Conservation (phyloP, 1,139 yeast genomes). For the Blastobotrys elegans region DNA sequence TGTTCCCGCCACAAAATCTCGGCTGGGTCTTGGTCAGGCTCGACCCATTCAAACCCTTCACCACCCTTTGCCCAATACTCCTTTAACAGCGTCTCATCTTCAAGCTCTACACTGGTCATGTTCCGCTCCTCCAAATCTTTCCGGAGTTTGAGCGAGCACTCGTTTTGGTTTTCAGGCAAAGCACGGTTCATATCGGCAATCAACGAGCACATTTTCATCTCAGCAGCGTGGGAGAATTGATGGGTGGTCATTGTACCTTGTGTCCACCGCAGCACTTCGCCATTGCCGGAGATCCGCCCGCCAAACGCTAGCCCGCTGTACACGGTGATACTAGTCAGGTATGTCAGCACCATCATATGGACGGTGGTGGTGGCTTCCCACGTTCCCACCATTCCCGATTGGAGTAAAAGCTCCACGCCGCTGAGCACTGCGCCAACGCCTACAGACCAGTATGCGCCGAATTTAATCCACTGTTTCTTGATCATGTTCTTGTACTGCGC, state of each 20-base stretch:
- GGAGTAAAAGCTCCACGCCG: slow-evolving; percentile 32
- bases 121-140: slow-evolving; percentile 28
- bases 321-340: slow-evolving; percentile 53
- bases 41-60: slow-evolving; percentile 73
- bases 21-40: slow-evolving; percentile 78
- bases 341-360: slow-evolving; percentile 60
- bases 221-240: slow-evolving; percentile 65
- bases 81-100: slow-evolving; percentile 54
- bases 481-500: slow-evolving; percentile 22
- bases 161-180: slow-evolving; percentile 39
- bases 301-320: slow-evolving; percentile 51
- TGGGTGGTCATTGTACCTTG: slow-evolving; percentile 61
- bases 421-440: slow-evolving; percentile 34
- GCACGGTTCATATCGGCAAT: slow-evolving; percentile 57
- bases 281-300: slow-evolving; percentile 58
- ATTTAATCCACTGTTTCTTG: slow-evolving; percentile 24
- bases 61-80: slow-evolving; percentile 79
- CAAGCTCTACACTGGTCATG: slow-evolving; percentile 54
- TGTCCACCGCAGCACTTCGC: slow-evolving; percentile 54
- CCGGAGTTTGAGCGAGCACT: slow-evolving; percentile 31
- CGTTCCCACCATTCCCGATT: slow-evolving; percentile 40
- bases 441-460: slow-evolving; percentile 32
- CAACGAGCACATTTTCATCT: slow-evolving; percentile 60
- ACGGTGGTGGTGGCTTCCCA: slow-evolving; percentile 37
- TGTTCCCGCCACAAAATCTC: slow-evolving; percentile 51